phyloP scores from a whole-genome alignment of 129 eudicot genomes.

The Escallonia rubra region DNA sequence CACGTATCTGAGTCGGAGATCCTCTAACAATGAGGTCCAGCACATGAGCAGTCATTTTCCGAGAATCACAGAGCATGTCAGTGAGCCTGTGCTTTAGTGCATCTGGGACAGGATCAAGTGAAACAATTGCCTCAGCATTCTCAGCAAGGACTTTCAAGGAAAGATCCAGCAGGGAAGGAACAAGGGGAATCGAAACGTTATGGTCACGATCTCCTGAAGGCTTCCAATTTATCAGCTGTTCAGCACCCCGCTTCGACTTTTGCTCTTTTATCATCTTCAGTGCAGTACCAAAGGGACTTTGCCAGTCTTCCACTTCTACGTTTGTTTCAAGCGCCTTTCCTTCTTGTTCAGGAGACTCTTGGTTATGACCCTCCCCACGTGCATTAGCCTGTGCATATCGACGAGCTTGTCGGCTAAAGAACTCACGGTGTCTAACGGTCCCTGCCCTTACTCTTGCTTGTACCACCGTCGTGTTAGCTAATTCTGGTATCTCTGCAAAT shows the following conservation, averaged over 20 bases:
- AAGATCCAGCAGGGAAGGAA: conserved; percentile 51
- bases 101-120: conserved; percentile 41
- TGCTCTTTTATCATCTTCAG: conserved; percentile 28
- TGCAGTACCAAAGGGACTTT: conserved; percentile 31
- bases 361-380: neutral
- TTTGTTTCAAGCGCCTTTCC: neutral
- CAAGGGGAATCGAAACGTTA: conserved; percentile 8
- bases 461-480: neutral
- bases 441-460: neutral
- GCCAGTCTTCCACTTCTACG: conserved; percentile 4
- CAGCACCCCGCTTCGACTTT: conserved; percentile 13
- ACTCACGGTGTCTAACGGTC: no score
- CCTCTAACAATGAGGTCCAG: conserved; percentile 38
- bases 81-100: conserved; percentile 29
- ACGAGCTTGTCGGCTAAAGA: conserved; percentile 3
- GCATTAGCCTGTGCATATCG: conserved; percentile 19
- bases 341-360: conserved; percentile 8
- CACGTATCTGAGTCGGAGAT: conserved; percentile 45
- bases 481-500: neutral
- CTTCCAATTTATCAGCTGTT: conserved; percentile 39
- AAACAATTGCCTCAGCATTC: conserved; percentile 40
- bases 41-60: conserved; percentile 30
- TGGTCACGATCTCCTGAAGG: conserved; percentile 15
- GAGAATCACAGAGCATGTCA: conserved; percentile 36
- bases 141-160: conserved; percentile 41